These are phyloP conservation scores for Euphorbia celastroides DNA, from an alignment of 441 rosid genomes.

Conservation along the genomic window DNA sequence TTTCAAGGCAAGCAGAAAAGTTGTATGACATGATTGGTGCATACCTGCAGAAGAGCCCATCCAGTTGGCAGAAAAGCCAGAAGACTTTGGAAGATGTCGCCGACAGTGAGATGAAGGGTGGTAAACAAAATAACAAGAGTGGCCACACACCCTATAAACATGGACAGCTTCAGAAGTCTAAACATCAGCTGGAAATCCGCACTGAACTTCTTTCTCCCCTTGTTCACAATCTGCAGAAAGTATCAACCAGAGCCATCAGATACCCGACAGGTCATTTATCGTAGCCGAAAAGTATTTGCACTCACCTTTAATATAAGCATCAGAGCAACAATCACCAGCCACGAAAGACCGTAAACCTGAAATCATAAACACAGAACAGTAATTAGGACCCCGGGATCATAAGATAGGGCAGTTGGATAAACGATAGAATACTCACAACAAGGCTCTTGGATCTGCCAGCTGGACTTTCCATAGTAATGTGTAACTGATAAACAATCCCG, in stretches of 20 bases:
- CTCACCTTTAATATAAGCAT: conserved; percentile 78
- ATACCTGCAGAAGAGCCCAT: conserved; percentile 87
- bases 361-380: conserved; percentile 19
- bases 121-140: conserved; percentile 61
- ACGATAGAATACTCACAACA: conserved; percentile 38
- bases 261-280: not conserved
- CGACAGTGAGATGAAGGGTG: conserved; percentile 68
- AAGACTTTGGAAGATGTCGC: conserved; percentile 77
- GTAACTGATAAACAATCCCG: conserved; percentile 74
- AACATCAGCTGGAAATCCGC: conserved; percentile 98
- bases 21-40: not conserved
- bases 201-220: conserved; percentile 96
- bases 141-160: conserved; percentile 60
- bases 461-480: conserved; percentile 47
- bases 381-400: too few relatives aligned
- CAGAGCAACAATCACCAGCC: conserved; percentile 83
- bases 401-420: not conserved
- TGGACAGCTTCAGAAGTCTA: conserved; percentile 71
- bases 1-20: too few relatives aligned
- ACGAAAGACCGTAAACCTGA: conserved; percentile 84
- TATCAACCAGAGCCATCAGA: not conserved
- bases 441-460: conserved; percentile 58
- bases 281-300: conserved; percentile 7
- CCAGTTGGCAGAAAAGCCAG: conserved; percentile 90
- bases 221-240: conserved; percentile 67